Base-by-base conservation (phyloP, 2,329 filamentous ascomycete genomes). In the Venturia nashicola region DNA sequence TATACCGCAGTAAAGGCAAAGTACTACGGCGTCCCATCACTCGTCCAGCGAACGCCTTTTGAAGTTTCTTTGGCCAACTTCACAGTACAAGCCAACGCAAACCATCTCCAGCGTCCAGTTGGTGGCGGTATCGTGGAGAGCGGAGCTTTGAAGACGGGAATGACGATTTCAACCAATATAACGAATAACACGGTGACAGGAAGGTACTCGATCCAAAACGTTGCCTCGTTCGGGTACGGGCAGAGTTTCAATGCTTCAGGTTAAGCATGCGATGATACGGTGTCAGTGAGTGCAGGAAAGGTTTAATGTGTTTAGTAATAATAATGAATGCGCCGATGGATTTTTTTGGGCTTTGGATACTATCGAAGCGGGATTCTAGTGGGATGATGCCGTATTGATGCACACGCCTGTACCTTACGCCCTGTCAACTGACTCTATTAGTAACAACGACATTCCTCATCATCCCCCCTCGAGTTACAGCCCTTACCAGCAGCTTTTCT, bases 41-140 rank as follows among this genome's bases (percentile, higher is more conserved):
- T 88, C 5, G 75, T 81, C 32, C 80, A 75, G 5, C 77, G 84
- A 54, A 89, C 88, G 68, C 76, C 79, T 0, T 82, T 83, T 71
- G 87, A 90, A 70, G 80, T 90, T 54, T 79, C 82, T 0, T 73
- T 90, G 23, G 87, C 86, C 0, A 88, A 88, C 71, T 90, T 90
- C 70, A 88, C 86, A 0, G 85, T 90, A 9, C 71, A 80, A 66
- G 79, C 74, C 34, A 86, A 85, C 0, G 85, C 79, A 65, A 89
- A 89, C 68, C 80, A 76, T 66, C 70, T 89, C 59, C 71, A 77
- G 66, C 71, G 82, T 18, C 78, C 79, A 9, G 77, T 81, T 36
- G 79, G 73, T 3, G 76, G 77, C 20, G 80, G 79, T 3, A 67
- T 78, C 1, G 81, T 81, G 0, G 81, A 86, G 73, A 81, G 79